Conservation (phyloP, 148 eudicot genomes). For the Arbutus unedo region DNA sequence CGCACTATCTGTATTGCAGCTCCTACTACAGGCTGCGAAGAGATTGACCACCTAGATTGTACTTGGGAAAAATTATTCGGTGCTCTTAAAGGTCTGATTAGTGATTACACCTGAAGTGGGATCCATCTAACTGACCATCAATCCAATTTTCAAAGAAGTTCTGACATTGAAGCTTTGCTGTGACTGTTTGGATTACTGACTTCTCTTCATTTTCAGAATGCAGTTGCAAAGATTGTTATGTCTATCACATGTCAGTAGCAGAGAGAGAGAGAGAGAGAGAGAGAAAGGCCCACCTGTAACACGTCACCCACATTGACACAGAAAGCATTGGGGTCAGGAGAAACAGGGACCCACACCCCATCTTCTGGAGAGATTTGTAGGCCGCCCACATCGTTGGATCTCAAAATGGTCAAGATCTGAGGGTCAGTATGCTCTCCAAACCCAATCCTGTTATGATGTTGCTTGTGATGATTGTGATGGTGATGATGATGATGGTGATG, state of each 20-base stretch:
- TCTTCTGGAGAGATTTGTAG: conserved; percentile 35
- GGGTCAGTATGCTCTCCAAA: conserved; percentile 55
- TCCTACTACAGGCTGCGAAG: too few species aligned
- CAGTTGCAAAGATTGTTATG: not conserved
- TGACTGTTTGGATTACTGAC: not conserved
- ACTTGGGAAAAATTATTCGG: too few species aligned
- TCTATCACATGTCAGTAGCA: not conserved
- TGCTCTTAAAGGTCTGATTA: not conserved
- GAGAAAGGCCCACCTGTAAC: conserved; percentile 27
- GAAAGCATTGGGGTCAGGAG: conserved; percentile 38
- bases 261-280: not conserved
- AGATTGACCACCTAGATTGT: too few species aligned
- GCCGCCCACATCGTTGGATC: conserved; percentile 45
- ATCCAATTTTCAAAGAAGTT: not conserved
- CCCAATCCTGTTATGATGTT: conserved; percentile 20
- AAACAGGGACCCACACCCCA: conserved; percentile 44
- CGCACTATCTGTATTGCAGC: too few species aligned
- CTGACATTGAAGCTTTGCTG: not conserved
- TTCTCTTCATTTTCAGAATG: not conserved
- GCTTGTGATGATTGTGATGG: conserved; percentile 17
- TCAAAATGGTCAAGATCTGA: conserved; percentile 43
- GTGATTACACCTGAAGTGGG: not conserved
- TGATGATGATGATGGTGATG: not conserved
- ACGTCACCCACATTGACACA: conserved; percentile 45
- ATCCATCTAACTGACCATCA: not conserved